Evolutionary conservation across 75 land plant species (phyloP), one percentile per base, ranked within the genome.

Genomic region (Gnetum montanum): DNA sequence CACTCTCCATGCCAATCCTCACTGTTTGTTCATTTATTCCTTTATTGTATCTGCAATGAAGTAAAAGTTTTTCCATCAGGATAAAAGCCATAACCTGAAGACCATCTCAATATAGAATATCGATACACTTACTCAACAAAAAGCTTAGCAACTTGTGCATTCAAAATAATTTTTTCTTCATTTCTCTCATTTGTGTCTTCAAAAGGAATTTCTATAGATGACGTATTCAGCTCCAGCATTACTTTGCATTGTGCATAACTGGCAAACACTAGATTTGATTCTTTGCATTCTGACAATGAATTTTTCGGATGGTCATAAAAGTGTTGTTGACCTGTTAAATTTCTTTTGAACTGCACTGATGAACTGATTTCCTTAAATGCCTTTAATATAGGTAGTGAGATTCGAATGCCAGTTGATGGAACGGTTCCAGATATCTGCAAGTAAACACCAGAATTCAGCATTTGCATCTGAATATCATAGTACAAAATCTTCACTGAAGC

Each of bases 41-140:
- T 20, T 47, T 12, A 33, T 41, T 35, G 56, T 43, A 71, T 47
- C 80, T 76, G 60, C 40, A 62, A 37, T 31, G 8, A 12, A 51
- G n/a, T 16, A 16, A 7, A 52, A 19, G 27, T 31, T 18, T n/a
- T 31, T 52, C 24, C 54, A 41, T 15, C 4, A 52, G 16, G 4
- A 52, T 29, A 6, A 29, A n/a, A n/a, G n/a, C n/a, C n/a, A n/a
- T n/a, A n/a, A n/a, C n/a, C n/a, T n/a, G n/a, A n/a, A n/a, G n/a
- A n/a, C n/a, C n/a, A n/a, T n/a, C n/a, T n/a, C n/a, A n/a, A n/a
- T n/a, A n/a, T n/a, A n/a, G n/a, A n/a, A n/a, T 7, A 7, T 24
- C 8, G 0, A 10, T 24, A 24, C 27, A 52, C 54, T 19, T 52
- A 52, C 54, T 52, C 55, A 33, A 52, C 31, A 52, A 19, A 8